phyloP scores from a whole-genome alignment of 2,329 filamentous ascomycete genomes.

The Alternaria panax region DNA sequence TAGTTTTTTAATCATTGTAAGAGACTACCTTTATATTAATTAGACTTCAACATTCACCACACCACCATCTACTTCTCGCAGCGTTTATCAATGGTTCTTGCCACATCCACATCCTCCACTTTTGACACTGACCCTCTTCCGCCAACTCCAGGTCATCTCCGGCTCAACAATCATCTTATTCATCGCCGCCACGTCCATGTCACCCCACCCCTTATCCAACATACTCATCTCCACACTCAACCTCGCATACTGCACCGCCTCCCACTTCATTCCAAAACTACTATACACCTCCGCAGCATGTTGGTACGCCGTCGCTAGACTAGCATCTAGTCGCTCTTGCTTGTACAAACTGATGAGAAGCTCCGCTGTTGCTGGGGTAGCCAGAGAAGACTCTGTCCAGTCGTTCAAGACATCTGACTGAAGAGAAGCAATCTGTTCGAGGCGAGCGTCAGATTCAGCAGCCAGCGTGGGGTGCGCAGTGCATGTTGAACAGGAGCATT shows the following conservation, averaged over 20 bases:
- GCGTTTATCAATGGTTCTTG: neutral
- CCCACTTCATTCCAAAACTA: conserved; percentile 41
- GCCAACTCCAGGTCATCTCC: conserved; percentile 45
- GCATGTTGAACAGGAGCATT: conserved; percentile 51
- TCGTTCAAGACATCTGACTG: conserved; percentile 34
- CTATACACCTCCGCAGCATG: conserved; percentile 51
- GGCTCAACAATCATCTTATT: conserved; percentile 36
- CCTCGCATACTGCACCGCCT: conserved; percentile 42
- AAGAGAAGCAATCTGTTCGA: conserved; percentile 45
- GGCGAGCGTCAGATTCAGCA: conserved; percentile 43
- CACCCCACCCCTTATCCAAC: conserved; percentile 42
- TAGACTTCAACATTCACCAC: neutral
- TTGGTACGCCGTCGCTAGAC: conserved; percentile 50
- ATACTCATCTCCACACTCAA: conserved; percentile 35
- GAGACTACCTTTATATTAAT: neutral
- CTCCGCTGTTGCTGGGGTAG: conserved; percentile 46
- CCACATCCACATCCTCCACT: conserved; percentile 30
- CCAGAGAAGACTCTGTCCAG: conserved; percentile 32
- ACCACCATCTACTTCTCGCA: neutral
- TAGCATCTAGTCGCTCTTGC: conserved; percentile 49
- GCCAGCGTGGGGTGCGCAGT: conserved; percentile 36
- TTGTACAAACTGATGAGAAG: conserved; percentile 47
- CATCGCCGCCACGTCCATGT: conserved; percentile 39
- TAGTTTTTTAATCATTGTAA: neutral
- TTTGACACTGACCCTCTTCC: conserved; percentile 37